A percentile compares a stretch with the other conserved stretches of the same genome.
Conservation (phyloP, 164 flowering plant genomes). For the Vitis vinifera region ASM3070453v1 NC_081810.1:21194501-21195000, state of each 20-base stretch:
- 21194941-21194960: constrained; percentile 39
- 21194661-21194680: not conserved
- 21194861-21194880: constrained; percentile 35
- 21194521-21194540: constrained; percentile 22
- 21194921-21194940: constrained; percentile 21
- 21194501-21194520: constrained; percentile 31
- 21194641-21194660: too few relatives aligned
- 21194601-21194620: not conserved
- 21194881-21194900: constrained; percentile 38
- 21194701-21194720: constrained; percentile 14
- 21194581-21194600: constrained; percentile 12
- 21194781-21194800: constrained; percentile 21
- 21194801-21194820: constrained; percentile 31
- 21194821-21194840: constrained; percentile 44
- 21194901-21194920: constrained; percentile 19
- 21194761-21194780: constrained; percentile 35
- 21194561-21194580: constrained; percentile 13
- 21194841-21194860: constrained; percentile 10
- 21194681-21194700: not conserved
- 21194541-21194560: constrained; percentile 27
- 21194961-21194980: constrained; percentile 17
- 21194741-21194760: constrained; percentile 20
- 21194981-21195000: constrained; percentile 25
- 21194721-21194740: constrained; percentile 12
- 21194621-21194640: too few relatives aligned